Evolutionary conservation across 768 basidiomycete species (phyloP), one percentile per base, ranked within the genome.

Genomic region (Boletus bicolor): DNA sequence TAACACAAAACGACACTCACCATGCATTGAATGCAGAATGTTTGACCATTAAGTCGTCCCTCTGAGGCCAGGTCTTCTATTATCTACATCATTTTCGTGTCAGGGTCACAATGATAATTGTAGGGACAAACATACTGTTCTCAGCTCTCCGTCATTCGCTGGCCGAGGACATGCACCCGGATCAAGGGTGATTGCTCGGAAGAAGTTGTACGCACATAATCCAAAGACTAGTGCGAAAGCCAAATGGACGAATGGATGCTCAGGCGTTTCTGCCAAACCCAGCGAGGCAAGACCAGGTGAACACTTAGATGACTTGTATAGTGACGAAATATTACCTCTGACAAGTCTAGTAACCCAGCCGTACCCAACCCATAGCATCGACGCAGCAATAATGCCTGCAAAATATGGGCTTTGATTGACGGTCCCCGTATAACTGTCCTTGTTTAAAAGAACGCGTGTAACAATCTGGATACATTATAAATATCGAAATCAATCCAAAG

Each of bases 11-110:
- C 7, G 15, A 19, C 4, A 46, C 83, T 46, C 58, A 87, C 89
- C 93, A 98, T 93, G 73, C 96, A 98, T 56, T 87, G 83, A 49
- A 99, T 88, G 66, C 97, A 98, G 71, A 98, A 98, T 10, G 93
- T 93, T 69, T 94, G 93, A 1, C 96, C 95, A 68, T 98, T 98
- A 28, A 99, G 75, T 17, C 88, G 79, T 15, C 94, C 93, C 66
- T 87, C 84, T 10, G 88, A 87, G 14, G 94, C 91, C 17, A 98
- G 76, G 30, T 93, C 91, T 68, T 98, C 95, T 46, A 99, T 87
- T 37, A 91, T 83, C 92, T 95, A 19, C 17, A 7, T 38, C 26
- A 30, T 42, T 45, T n/a, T 51, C 41, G 34, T 49, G 38, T 56
- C 32, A 56, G 42, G 5, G 12, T 2, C 9, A 37, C 14, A 12